Percentiles rank a stretch among this genome's conserved stretches.
phyloP scores from a whole-genome alignment of 306 rosid genomes.

The Oemleria cerasiformis region DNA sequence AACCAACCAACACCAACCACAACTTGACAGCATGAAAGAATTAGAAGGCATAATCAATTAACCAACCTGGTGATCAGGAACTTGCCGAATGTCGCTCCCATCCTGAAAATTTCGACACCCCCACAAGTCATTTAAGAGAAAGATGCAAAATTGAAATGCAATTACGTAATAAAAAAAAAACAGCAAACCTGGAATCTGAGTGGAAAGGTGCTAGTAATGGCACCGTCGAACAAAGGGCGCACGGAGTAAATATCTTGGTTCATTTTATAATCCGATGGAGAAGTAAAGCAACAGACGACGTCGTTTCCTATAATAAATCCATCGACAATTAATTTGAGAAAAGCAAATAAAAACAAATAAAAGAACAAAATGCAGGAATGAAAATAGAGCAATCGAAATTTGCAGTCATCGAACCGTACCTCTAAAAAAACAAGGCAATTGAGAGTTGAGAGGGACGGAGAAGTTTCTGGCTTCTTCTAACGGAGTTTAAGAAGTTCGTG shows the following conservation, averaged over 20 bases:
- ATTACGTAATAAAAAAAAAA: neutral
- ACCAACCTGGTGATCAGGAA: conserved; percentile 85
- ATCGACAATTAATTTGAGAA: neutral
- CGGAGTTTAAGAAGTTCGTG: too few species aligned
- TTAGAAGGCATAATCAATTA: neutral
- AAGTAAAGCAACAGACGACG: neutral
- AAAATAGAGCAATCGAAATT: neutral
- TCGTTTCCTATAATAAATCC: neutral
- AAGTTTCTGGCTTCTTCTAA: too few species aligned
- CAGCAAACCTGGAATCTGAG: conserved; percentile 59
- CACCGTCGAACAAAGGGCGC: conserved; percentile 66
- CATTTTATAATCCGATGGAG: conserved; percentile 30
- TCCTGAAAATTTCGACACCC: conserved; percentile 45
- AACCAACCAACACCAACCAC: neutral
- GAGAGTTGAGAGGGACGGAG: neutral
- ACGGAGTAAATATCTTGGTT: conserved; percentile 36
- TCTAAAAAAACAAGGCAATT: neutral
- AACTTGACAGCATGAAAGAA: neutral
- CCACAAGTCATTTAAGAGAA: neutral
- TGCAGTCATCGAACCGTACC: neutral
- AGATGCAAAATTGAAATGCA: neutral
- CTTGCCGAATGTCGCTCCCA: conserved; percentile 70
- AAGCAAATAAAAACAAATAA: neutral
- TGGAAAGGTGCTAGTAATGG: conserved; percentile 63
- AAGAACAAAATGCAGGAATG: neutral